Conservation (phyloP, 2,329 filamentous ascomycete genomes). For the Corinectria fuckeliana region DNA sequence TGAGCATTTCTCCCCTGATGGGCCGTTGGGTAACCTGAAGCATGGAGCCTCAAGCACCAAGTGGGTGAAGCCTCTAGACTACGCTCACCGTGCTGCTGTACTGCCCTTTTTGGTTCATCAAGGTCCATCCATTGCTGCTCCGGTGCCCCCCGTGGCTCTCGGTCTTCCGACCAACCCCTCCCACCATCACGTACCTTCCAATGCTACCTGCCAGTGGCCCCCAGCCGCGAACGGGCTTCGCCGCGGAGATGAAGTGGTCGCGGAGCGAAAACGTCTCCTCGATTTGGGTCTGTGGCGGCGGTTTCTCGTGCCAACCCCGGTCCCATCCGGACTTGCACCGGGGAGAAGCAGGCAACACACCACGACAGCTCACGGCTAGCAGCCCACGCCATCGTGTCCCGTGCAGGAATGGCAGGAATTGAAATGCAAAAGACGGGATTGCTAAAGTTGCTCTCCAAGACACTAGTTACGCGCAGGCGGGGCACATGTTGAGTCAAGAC, state of each 20-base stretch:
- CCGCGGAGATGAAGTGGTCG: conserved; percentile 21
- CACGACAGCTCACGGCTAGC: neutral
- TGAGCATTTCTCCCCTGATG: conserved; percentile 1
- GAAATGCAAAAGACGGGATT: neutral
- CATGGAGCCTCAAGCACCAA: conserved; percentile 1
- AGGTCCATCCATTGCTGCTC: conserved; percentile 3
- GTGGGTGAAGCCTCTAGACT: neutral
- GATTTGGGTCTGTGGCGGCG: conserved; percentile 21
- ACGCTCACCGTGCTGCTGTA: neutral
- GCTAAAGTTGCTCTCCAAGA: neutral
- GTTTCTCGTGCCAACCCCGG: conserved; percentile 12
- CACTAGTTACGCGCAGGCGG: neutral
- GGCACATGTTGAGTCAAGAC: neutral
- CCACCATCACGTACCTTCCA: conserved; percentile 26
- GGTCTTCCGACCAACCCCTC: conserved; percentile 30
- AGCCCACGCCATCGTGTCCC: neutral
- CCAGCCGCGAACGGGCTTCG: conserved; percentile 17
- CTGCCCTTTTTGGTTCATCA: conserved; percentile 5
- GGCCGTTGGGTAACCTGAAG: conserved; percentile 5
- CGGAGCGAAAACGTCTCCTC: conserved; percentile 26
- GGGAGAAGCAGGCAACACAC: neutral
- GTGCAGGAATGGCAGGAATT: neutral
- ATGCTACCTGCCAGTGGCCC: conserved; percentile 23
- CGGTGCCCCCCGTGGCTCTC: conserved; percentile 2
- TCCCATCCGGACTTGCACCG: neutral